Conservation (phyloP, 228 moss, liverwort and hornwort genomes). For the Sphagnum magellanicum region DNA sequence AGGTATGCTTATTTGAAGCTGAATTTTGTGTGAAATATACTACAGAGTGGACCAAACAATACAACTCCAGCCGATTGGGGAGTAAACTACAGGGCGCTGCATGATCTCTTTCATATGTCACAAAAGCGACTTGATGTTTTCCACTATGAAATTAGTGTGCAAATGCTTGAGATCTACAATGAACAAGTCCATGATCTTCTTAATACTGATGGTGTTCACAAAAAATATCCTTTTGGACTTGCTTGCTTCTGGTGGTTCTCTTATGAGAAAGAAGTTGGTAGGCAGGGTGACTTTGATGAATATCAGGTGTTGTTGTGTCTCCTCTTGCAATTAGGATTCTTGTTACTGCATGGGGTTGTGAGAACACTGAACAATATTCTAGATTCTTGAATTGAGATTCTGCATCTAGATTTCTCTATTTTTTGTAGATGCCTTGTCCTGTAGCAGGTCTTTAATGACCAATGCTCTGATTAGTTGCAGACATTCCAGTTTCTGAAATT, state of each 20-base stretch:
- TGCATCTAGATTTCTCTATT: no score
- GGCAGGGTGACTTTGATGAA: no score
- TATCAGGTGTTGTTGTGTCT: no score
- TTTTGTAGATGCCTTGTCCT: no score
- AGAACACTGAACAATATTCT: no score
- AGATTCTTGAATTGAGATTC: no score
- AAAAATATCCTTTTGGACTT: constrained; percentile 44
- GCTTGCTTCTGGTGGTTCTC: no score
- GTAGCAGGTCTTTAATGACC: no score
- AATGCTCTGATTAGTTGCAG: background rate
- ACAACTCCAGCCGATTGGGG: constrained; percentile 52
- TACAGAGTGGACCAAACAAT: constrained; percentile 71
- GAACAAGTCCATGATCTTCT: constrained; percentile 93
- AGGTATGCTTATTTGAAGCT: no score
- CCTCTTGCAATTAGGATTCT: background rate
- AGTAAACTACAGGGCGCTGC: constrained; percentile 89
- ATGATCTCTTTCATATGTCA: constrained; percentile 76
- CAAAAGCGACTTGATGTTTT: constrained; percentile 60
- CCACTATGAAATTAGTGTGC: constrained; percentile 83
- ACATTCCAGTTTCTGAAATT: no score
- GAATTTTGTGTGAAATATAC: background rate
- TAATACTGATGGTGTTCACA: constrained; percentile 43
- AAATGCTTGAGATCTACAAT: constrained; percentile 97
- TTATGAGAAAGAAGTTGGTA: no score
- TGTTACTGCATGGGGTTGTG: no score